Evolutionary conservation across 257 asterid genomes (phyloP).

Genomic region (Petunia secreta): DNA sequence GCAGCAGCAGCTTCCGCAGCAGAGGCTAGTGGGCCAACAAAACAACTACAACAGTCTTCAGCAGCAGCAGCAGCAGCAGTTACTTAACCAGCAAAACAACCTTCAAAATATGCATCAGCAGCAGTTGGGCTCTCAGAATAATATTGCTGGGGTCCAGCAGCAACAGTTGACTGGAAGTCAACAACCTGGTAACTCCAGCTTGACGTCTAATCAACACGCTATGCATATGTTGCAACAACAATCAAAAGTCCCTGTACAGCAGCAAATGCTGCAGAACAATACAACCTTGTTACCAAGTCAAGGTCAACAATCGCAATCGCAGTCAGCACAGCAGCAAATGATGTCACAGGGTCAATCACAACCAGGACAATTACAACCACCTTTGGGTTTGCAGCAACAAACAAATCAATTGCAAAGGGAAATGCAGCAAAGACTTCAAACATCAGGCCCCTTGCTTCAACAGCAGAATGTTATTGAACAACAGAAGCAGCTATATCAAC

Average conservation of each 20-base stretch:
- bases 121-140: slow-evolving; percentile 68
- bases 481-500: slow-evolving; percentile 76
- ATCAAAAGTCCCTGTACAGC: slow-evolving; percentile 70
- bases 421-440: slow-evolving; percentile 80
- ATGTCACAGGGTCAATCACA: slow-evolving; percentile 88
- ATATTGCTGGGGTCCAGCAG: slow-evolving; percentile 79
- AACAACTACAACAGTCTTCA: slow-evolving; percentile 64
- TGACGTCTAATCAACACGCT: slow-evolving; percentile 69
- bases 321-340: slow-evolving; percentile 80
- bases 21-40: slow-evolving; percentile 83
- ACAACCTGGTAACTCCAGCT: slow-evolving; percentile 59
- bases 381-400: slow-evolving; percentile 76
- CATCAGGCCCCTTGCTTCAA: slow-evolving; percentile 78
- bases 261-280: slow-evolving; percentile 73
- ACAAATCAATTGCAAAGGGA: slow-evolving; percentile 66
- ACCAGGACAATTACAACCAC: slow-evolving; percentile 79
- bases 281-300: slow-evolving; percentile 69
- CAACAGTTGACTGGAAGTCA: slow-evolving; percentile 82
- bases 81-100: slow-evolving; percentile 72
- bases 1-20: slow-evolving; percentile 62
- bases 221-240: slow-evolving; percentile 77
- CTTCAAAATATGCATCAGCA: slow-evolving; percentile 75
- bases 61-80: slow-evolving; percentile 83
- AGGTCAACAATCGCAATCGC: slow-evolving; percentile 72
- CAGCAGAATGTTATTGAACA: slow-evolving; percentile 73